These are phyloP conservation scores for Cadophora malorum DNA, from an alignment of 2,329 filamentous ascomycete genomes.

Conservation along the genomic window DNA sequence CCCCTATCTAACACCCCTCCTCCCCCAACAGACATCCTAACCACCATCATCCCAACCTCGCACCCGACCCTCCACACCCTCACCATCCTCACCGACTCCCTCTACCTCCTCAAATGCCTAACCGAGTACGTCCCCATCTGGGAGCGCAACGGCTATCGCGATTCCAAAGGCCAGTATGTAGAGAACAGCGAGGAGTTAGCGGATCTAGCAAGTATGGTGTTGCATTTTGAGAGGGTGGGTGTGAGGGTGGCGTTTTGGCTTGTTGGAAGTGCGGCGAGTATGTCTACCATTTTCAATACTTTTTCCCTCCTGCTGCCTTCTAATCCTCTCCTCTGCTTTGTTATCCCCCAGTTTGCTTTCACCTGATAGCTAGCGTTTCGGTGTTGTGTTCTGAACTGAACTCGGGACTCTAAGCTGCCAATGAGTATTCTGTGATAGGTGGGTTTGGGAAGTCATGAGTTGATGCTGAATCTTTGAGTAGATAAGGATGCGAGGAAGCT, in stretches of 20 bases:
- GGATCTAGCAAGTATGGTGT: constrained; percentile 18
- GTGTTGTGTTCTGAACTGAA: too few species aligned
- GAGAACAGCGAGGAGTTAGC: constrained; percentile 18
- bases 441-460: too few species aligned
- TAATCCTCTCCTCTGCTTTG: too few species aligned
- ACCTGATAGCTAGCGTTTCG: too few species aligned
- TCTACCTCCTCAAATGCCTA: constrained; percentile 46
- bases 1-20: constrained; percentile 57
- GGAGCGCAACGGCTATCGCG: constrained; percentile 43
- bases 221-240: constrained; percentile 8
- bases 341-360: too few species aligned
- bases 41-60: not conserved
- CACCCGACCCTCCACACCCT: not conserved
- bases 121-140: constrained; percentile 45
- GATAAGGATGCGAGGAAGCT: constrained; percentile 17
- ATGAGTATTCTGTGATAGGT: too few species aligned
- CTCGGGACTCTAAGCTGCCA: too few species aligned
- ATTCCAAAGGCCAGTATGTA: constrained; percentile 35
- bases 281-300: too few species aligned
- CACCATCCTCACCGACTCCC: constrained; percentile 45
- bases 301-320: too few species aligned
- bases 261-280: constrained; percentile 18
- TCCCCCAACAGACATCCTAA: not conserved
- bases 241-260: constrained; percentile 29
- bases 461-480: not conserved